These are phyloP conservation scores for Cornus suecica DNA, from an alignment of 148 eudicot genomes.

Conservation along the genomic window DNA sequence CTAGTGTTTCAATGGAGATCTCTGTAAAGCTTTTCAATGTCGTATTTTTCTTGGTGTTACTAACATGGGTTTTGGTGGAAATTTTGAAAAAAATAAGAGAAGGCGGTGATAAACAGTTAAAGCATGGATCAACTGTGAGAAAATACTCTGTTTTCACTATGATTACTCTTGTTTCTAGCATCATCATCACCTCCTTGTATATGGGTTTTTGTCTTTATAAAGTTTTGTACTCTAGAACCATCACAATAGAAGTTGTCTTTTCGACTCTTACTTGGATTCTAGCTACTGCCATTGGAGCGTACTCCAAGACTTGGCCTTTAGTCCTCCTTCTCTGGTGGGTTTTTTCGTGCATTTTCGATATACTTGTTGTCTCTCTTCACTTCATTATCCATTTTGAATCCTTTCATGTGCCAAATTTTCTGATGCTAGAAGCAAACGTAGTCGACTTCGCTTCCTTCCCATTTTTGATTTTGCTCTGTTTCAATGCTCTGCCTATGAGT, in stretches of 20 bases:
- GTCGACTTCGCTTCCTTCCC: slow-evolving; percentile 55
- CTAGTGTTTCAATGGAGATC: slow-evolving; percentile 31
- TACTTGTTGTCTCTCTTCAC: slow-evolving; percentile 25
- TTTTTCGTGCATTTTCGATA: slow-evolving; percentile 33
- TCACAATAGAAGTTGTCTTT: slow-evolving; percentile 26
- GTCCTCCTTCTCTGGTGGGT: slow-evolving; percentile 70
- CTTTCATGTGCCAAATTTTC: slow-evolving; percentile 24
- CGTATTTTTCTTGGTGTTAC: slow-evolving; percentile 46
- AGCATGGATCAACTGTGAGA: slow-evolving; percentile 2
- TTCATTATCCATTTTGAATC: slow-evolving; percentile 30
- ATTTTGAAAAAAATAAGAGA: slow-evolving; percentile 29
- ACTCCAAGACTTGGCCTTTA: slow-evolving; percentile 53
- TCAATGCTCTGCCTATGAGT: slow-evolving; percentile 31
- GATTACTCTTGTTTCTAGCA: slow-evolving; percentile 39
- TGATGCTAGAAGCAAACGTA: slow-evolving; percentile 38
- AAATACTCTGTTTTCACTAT: slow-evolving; percentile 22
- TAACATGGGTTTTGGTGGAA: slow-evolving; percentile 58
- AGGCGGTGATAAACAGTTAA: slow-evolving; percentile 9
- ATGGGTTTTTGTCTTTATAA: slow-evolving; percentile 46
- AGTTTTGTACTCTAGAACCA: slow-evolving; percentile 27
- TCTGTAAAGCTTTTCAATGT: slow-evolving; percentile 40
- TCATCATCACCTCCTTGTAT: slow-evolving; percentile 33
- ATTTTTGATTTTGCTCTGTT: slow-evolving; percentile 52
- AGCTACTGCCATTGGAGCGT: slow-evolving; percentile 40
- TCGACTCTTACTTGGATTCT: slow-evolving; percentile 55